These are phyloP conservation scores for Scalesia atractyloides DNA, from an alignment of 129 eudicot species.

Conservation along the genomic window DNA sequence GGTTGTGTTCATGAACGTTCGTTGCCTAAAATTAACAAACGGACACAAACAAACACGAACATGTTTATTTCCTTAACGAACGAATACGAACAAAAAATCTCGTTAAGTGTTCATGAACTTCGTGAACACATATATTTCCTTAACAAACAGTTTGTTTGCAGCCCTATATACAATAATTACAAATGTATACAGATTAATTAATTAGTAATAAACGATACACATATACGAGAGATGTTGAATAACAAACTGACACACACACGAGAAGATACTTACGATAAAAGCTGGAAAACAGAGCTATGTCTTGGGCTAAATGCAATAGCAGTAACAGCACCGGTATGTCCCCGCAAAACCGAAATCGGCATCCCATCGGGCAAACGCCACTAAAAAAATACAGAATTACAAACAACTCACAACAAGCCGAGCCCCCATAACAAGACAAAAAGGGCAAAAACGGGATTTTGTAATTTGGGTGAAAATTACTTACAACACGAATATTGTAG, in stretches of 20 bases:
- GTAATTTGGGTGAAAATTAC: conserved; percentile 30
- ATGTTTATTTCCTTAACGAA: too few species aligned
- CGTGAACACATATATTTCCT: too few species aligned
- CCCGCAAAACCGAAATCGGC: conserved; percentile 85
- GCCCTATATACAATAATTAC: too few species aligned
- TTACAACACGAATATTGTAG: conserved; percentile 94
- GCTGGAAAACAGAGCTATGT: conserved; percentile 60
- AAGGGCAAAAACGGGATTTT: neutral
- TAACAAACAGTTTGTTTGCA: too few species aligned
- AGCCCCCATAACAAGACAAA: conserved; percentile 9
- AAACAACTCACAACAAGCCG: conserved; percentile 18
- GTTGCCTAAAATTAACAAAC: too few species aligned
- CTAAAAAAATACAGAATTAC: conserved; percentile 46
- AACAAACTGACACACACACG: neutral
- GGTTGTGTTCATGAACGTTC: too few species aligned
- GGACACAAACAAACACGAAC: too few species aligned
- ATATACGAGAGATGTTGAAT: neutral
- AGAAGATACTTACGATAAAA: conserved; percentile 75
- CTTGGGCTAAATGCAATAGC: conserved; percentile 98
- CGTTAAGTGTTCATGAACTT: too few species aligned
- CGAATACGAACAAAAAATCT: too few species aligned
- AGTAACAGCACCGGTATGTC: conserved; percentile 92
- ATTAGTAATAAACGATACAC: too few species aligned
- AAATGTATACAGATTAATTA: too few species aligned
- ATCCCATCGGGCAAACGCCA: conserved; percentile 99